Conservation (phyloP, 305 asterid species). For the Salvia sclarea region DNA sequence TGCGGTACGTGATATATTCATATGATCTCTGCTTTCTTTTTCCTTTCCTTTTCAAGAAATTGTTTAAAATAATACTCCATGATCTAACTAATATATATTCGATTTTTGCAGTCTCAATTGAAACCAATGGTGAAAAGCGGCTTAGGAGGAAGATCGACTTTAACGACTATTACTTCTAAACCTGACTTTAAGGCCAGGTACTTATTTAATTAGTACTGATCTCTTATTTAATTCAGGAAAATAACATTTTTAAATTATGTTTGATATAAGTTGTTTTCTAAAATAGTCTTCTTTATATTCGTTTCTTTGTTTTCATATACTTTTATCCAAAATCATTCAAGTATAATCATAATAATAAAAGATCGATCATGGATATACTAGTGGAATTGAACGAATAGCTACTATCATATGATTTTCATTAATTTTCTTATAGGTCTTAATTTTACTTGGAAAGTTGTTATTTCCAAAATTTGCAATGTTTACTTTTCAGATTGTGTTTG, state of each 20-base stretch:
- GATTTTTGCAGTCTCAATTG: constrained; percentile 34
- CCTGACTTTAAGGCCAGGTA: constrained; percentile 42
- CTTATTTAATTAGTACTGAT: background rate
- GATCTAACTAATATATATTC: background rate
- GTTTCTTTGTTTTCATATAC: background rate
- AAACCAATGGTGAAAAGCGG: constrained; percentile 31
- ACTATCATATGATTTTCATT: too few species aligned
- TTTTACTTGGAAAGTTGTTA: background rate
- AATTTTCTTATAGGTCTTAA: too few species aligned
- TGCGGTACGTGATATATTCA: constrained; percentile 5
- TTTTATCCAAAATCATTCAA: too few species aligned
- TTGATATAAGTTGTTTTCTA: background rate
- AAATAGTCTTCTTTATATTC: background rate
- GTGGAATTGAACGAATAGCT: too few species aligned
- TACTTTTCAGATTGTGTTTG: background rate
- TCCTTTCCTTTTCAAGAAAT: background rate
- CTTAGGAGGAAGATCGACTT: constrained; percentile 32
- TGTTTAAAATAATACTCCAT: background rate
- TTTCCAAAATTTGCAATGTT: background rate
- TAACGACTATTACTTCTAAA: constrained; percentile 35
- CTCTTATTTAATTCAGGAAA: background rate
- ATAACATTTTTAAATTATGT: background rate
- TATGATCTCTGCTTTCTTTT: too few species aligned
- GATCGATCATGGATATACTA: too few species aligned
- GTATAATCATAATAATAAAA: too few species aligned